Conservation (phyloP, 495 filamentous ascomycete genomes). For the Aspergillus bertholletiae region DNA sequence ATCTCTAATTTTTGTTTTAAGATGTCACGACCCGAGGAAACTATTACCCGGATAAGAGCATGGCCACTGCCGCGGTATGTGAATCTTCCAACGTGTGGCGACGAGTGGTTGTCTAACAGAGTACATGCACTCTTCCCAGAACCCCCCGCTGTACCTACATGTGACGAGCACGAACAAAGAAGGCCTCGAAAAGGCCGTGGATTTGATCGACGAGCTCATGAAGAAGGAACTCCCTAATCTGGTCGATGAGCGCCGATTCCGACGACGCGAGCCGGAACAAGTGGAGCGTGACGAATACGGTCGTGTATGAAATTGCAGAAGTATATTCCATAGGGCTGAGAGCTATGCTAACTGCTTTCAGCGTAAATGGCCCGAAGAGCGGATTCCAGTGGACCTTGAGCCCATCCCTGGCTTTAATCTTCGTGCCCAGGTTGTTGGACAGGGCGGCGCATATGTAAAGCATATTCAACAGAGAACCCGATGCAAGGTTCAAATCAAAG, state of each 20-base stretch:
- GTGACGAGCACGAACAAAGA: slow-evolving; percentile 91
- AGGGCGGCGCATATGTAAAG: slow-evolving; percentile 91
- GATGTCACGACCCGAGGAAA: slow-evolving; percentile 98
- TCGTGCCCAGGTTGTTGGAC: slow-evolving; percentile 90
- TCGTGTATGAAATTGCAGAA: slow-evolving; percentile 55
- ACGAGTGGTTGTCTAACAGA: not conserved
- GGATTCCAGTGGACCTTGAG: slow-evolving; percentile 85
- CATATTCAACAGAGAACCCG: slow-evolving; percentile 93
- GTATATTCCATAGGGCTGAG: not conserved
- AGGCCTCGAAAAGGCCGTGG: slow-evolving; percentile 82
- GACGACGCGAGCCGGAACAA: slow-evolving; percentile 77
- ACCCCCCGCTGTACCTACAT: slow-evolving; percentile 90
- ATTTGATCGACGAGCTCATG: slow-evolving; percentile 89
- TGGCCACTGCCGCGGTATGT: slow-evolving; percentile 89
- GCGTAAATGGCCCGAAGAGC: slow-evolving; percentile 99
- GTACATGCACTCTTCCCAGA: slow-evolving; percentile 50
- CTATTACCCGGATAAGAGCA: slow-evolving; percentile 95
- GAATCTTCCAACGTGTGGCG: not conserved
- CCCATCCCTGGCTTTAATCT: slow-evolving; percentile 95
- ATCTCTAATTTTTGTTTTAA: slow-evolving; percentile 60
- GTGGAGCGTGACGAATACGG: slow-evolving; percentile 96
- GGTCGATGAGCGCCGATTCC: slow-evolving; percentile 92
- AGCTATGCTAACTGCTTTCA: slow-evolving; percentile 38
- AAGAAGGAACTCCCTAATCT: slow-evolving; percentile 93
- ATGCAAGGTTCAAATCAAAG: slow-evolving; percentile 97